Percentiles rank a stretch among this genome's conserved stretches.
These are phyloP conservation scores for Fraxinus cuspidata DNA, from an alignment of 257 asterid species.

Conservation along the genomic window DNA sequence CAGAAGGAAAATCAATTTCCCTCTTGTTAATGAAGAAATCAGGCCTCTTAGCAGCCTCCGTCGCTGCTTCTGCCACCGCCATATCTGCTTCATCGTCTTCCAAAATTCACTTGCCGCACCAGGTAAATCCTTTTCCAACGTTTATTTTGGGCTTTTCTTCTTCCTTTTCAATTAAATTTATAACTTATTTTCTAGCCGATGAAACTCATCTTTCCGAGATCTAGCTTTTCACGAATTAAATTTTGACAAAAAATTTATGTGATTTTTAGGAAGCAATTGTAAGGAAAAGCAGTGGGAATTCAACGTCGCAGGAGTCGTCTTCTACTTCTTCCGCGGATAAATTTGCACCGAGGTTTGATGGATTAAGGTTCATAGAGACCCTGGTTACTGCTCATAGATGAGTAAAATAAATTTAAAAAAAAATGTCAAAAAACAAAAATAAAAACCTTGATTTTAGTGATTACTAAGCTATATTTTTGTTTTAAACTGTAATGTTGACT, in stretches of 20 bases:
- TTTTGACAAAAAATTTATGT: not conserved
- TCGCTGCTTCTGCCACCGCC: constrained; percentile 60
- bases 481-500: constrained; percentile 10
- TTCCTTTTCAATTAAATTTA: no score
- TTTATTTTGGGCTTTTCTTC: no score
- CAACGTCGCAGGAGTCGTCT: constrained; percentile 33
- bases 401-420: constrained; percentile 3
- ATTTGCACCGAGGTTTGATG: constrained; percentile 80
- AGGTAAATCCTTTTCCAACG: constrained; percentile 31
- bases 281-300: constrained; percentile 37
- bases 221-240: not conserved
- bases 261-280: constrained; percentile 24
- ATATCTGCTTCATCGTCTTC: constrained; percentile 40
- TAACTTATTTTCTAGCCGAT: not conserved
- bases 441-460: not conserved
- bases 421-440: not conserved
- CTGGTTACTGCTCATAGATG: constrained; percentile 75
- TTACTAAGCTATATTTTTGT: constrained; percentile 18
- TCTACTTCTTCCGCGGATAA: constrained; percentile 43
- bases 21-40: constrained; percentile 55
- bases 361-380: constrained; percentile 77
- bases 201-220: not conserved
- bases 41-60: constrained; percentile 49
- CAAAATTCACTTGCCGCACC: constrained; percentile 40
- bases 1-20: not conserved